A percentile compares a stretch with the other conserved stretches of the same genome.
Conservation (phyloP, 441 rosid species). For the Erodium chrysanthum region DNA sequence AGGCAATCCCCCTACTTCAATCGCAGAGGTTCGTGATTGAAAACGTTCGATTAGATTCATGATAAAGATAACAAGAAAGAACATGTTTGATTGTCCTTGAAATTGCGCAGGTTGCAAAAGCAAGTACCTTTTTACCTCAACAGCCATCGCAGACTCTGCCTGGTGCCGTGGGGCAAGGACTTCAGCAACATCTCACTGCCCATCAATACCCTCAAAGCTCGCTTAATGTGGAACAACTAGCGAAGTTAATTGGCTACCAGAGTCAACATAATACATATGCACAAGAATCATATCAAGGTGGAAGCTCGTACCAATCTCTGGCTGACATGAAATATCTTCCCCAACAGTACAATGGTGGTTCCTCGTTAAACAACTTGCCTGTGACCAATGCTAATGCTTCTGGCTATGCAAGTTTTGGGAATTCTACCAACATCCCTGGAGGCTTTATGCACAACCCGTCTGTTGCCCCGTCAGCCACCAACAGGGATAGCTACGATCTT, state of each 20-base stretch:
- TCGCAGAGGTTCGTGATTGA: conserved; percentile 29
- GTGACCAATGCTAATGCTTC: conserved; percentile 13
- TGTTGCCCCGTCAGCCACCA: conserved; percentile 6
- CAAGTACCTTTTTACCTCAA: conserved; percentile 19
- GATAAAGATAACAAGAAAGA: too few species aligned
- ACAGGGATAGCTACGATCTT: conserved; percentile 21
- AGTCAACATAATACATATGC: conserved; percentile 18
- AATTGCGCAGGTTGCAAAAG: conserved; percentile 21
- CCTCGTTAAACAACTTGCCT: conserved; percentile 23
- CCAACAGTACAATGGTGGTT: conserved; percentile 13
- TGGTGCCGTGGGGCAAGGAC: conserved; percentile 16
- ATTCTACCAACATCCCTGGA: conserved; percentile 19
- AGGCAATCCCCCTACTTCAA: conserved; percentile 18
- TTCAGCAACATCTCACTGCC: conserved; percentile 16
- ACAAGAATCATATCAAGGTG: conserved; percentile 23
- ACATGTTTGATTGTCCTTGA: not conserved
- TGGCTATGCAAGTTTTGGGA: conserved; percentile 23
- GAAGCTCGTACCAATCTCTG: conserved; percentile 17
- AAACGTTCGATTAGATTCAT: not conserved
- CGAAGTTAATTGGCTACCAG: conserved; percentile 18
- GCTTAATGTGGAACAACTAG: conserved; percentile 13
- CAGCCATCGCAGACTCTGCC: conserved; percentile 17
- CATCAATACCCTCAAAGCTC: conserved; percentile 20
- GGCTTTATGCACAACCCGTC: conserved; percentile 20
- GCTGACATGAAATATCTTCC: conserved; percentile 20